phyloP scores from a whole-genome alignment of 257 asterid genomes.

The Solanum corneliomulleri region DNA sequence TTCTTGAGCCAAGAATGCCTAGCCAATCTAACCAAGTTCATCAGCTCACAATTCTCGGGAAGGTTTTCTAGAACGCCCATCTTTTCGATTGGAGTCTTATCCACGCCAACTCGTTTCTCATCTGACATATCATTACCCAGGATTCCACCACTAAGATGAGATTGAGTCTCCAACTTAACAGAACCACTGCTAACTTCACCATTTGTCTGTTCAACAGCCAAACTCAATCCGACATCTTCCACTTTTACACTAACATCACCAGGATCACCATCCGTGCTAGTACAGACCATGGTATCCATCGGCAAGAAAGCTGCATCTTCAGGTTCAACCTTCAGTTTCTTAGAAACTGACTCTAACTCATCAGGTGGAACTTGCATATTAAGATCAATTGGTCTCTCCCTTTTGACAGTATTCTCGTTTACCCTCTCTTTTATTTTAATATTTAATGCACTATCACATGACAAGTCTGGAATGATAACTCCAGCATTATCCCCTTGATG shows the following conservation, averaged over 20 bases:
- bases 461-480: slow-evolving; percentile 50
- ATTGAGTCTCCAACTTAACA: slow-evolving; percentile 45
- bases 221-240: slow-evolving; percentile 31
- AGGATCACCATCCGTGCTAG: slow-evolving; percentile 25
- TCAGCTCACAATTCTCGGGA: slow-evolving; percentile 59
- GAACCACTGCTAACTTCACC: slow-evolving; percentile 34
- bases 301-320: slow-evolving; percentile 27
- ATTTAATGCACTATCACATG: slow-evolving; percentile 14
- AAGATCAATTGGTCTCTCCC: slow-evolving; percentile 65
- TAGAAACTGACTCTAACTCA: slow-evolving; percentile 51
- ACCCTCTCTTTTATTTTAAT: slow-evolving; percentile 26
- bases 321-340: slow-evolving; percentile 59
- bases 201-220: slow-evolving; percentile 24
- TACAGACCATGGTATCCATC: slow-evolving; percentile 5
- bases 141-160: slow-evolving; percentile 21
- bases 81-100: slow-evolving; percentile 39
- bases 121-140: slow-evolving; percentile 16
- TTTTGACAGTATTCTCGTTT: slow-evolving; percentile 27
- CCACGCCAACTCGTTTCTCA: slow-evolving; percentile 23
- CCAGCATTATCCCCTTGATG: slow-evolving; percentile 96
- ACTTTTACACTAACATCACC: slow-evolving; percentile 18
- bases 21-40: slow-evolving; percentile 67
- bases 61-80: slow-evolving; percentile 28
- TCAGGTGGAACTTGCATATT: slow-evolving; percentile 50
- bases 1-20: slow-evolving; percentile 87